Evolutionary conservation across 352 stramenopile genomes (phyloP).

Genomic region (Globisporangium cystogenes): DNA sequence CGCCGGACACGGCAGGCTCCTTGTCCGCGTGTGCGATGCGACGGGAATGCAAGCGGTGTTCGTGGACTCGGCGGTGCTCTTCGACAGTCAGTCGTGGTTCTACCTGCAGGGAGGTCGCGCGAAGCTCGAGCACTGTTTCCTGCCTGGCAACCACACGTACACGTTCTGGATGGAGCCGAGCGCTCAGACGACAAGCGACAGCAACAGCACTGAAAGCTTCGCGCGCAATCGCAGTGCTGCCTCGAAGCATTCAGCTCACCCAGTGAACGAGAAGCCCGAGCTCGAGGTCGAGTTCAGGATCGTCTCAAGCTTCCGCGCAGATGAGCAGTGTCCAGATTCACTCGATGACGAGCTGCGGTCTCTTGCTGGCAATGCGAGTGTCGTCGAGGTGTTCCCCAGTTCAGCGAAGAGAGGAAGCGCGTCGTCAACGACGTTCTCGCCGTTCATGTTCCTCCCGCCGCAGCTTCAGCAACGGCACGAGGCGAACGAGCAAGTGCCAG

Average conservation of each 20-base stretch:
- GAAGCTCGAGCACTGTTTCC: constrained; percentile 30
- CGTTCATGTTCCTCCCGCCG: constrained; percentile 10
- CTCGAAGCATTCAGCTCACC: background rate
- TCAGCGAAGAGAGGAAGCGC: background rate
- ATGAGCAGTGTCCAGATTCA: constrained; percentile 16
- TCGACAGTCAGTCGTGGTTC: constrained; percentile 64
- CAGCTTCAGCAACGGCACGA: background rate
- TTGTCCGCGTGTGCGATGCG: constrained; percentile 53
- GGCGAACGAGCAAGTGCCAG: background rate
- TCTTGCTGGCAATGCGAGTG: background rate
- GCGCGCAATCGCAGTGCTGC: background rate
- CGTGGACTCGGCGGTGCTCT: constrained; percentile 56
- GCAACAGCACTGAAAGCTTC: background rate
- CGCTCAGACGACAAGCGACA: constrained; percentile 6
- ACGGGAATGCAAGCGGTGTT: constrained; percentile 38
- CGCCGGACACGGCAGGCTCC: constrained; percentile 41
- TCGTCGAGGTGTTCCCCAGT: background rate
- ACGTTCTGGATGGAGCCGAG: constrained; percentile 60
- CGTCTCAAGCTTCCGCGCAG: constrained; percentile 25
- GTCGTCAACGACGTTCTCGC: constrained; percentile 1
- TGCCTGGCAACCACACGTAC: constrained; percentile 58
- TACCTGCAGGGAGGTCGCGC: constrained; percentile 36
- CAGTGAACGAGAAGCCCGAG: background rate
- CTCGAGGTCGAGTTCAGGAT: constrained; percentile 43
- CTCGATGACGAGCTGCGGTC: constrained; percentile 8